A percentile compares a stretch with the other conserved stretches of the same genome.
Conservation (phyloP, 768 basidiomycete genomes). For the Mycena metata region DNA sequence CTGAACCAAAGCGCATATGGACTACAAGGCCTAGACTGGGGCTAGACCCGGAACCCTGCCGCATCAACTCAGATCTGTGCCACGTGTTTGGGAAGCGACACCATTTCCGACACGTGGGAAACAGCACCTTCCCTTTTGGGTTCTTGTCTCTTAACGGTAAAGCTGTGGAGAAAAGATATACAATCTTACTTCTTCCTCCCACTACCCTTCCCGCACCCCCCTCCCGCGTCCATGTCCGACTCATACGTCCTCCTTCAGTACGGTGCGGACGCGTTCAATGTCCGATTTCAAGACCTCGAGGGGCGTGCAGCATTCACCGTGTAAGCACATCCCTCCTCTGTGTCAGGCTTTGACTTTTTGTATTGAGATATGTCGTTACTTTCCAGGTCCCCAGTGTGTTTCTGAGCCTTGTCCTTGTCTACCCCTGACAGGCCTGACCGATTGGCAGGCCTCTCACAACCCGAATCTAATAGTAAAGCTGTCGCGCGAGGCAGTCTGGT, state of each 20-base stretch:
- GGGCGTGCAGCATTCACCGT: constrained; percentile 75
- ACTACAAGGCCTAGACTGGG: no score
- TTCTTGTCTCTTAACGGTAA: no score
- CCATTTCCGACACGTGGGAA: no score
- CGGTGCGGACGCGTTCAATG: constrained; percentile 72
- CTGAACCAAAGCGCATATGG: no score
- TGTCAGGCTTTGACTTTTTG: not conserved
- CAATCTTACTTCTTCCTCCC: no score
- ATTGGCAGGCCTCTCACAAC: constrained; percentile 62
- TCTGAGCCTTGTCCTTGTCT: not conserved
- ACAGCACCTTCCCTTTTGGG: no score
- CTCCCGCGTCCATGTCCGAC: no score
- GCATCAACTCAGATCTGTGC: no score
- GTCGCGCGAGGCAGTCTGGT: constrained; percentile 75
- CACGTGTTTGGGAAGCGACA: no score
- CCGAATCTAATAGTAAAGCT: constrained; percentile 77
- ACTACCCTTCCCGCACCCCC: no score
- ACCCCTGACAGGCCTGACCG: constrained; percentile 3
- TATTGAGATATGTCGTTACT: not conserved
- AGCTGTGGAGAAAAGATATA: no score
- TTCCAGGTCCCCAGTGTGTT: constrained; percentile 36
- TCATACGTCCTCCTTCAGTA: constrained; percentile 64
- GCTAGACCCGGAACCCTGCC: no score
- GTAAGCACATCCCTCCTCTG: constrained; percentile 56
- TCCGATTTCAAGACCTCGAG: constrained; percentile 74